These are phyloP conservation scores for Lasiodiplodia hormozganensis DNA, from an alignment of 2,329 filamentous ascomycete species.

Conservation along the genomic window DNA sequence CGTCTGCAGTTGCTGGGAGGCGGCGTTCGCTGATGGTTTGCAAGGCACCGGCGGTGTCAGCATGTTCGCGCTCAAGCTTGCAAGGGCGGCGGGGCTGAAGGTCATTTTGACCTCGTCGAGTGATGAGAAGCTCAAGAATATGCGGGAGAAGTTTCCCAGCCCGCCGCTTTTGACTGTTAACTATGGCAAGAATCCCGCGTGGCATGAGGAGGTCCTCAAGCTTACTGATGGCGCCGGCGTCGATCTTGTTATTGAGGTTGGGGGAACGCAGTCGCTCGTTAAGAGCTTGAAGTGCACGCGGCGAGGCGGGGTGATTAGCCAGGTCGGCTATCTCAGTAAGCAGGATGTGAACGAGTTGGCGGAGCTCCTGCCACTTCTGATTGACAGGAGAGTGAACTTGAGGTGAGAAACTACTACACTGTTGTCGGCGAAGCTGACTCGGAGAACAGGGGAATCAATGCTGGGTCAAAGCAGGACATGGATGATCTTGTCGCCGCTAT, in stretches of 20 bases:
- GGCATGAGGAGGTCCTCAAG: constrained; percentile 53
- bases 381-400: not conserved
- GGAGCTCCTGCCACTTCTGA: not conserved
- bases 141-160: not conserved
- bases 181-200: constrained; percentile 55
- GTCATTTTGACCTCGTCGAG: constrained; percentile 1
- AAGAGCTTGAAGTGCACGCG: constrained; percentile 11
- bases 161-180: constrained; percentile 49
- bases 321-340: constrained; percentile 14
- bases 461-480: constrained; percentile 13
- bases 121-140: constrained; percentile 1
- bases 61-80: constrained; percentile 9
- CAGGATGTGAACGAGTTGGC: not conserved
- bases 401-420: not conserved
- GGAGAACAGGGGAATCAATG: constrained; percentile 1
- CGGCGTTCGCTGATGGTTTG: not conserved
- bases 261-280: constrained; percentile 37
- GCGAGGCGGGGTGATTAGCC: constrained; percentile 1
- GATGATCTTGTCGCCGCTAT: not conserved
- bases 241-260: constrained; percentile 51
- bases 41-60: constrained; percentile 1
- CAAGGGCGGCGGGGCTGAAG: not conserved
- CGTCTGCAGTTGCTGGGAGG: not conserved
- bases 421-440: not conserved
- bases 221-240: constrained; percentile 54